Base-by-base conservation (phyloP, 2,329 filamentous ascomycete genomes). In the Corniculantispora saksenae region DNA sequence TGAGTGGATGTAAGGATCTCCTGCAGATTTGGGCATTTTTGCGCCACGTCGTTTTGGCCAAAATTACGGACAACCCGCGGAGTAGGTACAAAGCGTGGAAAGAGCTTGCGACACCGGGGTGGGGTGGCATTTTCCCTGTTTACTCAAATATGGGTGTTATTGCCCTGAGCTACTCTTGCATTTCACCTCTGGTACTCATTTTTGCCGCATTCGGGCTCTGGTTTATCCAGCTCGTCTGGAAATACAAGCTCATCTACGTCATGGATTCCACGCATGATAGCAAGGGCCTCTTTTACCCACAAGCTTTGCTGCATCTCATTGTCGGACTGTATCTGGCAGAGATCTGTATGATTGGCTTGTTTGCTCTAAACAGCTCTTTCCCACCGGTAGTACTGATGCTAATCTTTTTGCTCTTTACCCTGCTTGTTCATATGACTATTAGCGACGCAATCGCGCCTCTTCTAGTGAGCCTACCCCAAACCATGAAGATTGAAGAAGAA, bases 161-260 rank as follows among this genome's bases (percentile, higher is more conserved):
- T 72, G 89, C 91, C 48, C 89, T 97, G 67, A 91, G 89, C 38
- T 97, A 97, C 74, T 89, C 93, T 2, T 90, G 89, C 68, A 96
- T 97, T 71, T 92, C 93, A 2, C 94, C 94, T 0, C 80, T 97
- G 13, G 89, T 97, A 62, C 83, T 97, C 58, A 86, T 89, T 6
- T 97, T 97, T 72, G 92, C 92, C 1, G 88, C 90, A 1, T 83
- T 92, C 47, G 93, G 92, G 32, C 85, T 97, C 66, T 87, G 84
- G 25, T 81, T 95, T 50, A 94, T 97, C 78, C 96, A 97, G 75
- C 81, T 94, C 61, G 91, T 93, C 56, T 97, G 93, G 83, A 87
- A 91, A 21, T 97, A 98, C 83, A 96, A 97, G 74, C 79, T 98
- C 63, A 84, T 97, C 58, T 97, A 92, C 76, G 93, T 97, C 43